Evolutionary conservation across 768 basidiomycete genomes (phyloP).

Genomic region (Termitomyces eurrhizus): DNA sequence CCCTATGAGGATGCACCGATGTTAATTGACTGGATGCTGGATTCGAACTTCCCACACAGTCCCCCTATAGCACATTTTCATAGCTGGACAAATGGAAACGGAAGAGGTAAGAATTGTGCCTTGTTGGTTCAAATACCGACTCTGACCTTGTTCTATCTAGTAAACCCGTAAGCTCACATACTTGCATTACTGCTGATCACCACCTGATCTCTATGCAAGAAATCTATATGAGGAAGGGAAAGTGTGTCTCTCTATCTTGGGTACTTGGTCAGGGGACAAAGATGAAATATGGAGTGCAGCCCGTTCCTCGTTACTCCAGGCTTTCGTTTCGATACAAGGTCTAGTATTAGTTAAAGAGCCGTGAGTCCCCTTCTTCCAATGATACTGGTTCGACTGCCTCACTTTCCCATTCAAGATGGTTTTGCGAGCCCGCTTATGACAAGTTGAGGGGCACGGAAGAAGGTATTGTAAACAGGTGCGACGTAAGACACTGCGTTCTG

Average conservation of each 20-base stretch:
- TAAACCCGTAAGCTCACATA: slow-evolving; percentile 64
- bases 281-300: slow-evolving; percentile 85
- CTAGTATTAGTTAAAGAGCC: slow-evolving; percentile 91
- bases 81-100: slow-evolving; percentile 94
- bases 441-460: slow-evolving; percentile 89
- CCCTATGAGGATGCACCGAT: slow-evolving; percentile 96
- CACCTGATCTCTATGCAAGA: slow-evolving; percentile 28
- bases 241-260: slow-evolving; percentile 87
- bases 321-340: slow-evolving; percentile 91
- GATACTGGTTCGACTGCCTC: slow-evolving; percentile 3
- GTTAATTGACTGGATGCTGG: slow-evolving; percentile 91
- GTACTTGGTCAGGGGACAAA: slow-evolving; percentile 89
- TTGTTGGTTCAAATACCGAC: slow-evolving; percentile 8
- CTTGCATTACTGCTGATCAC: neutral
- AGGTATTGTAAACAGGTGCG: slow-evolving; percentile 79
- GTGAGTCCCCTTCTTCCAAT: slow-evolving; percentile 40
- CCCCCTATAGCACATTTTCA: slow-evolving; percentile 89
- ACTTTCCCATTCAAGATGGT: slow-evolving; percentile 51
- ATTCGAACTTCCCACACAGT: slow-evolving; percentile 76
- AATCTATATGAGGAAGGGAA: slow-evolving; percentile 96
- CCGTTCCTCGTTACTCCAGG: slow-evolving; percentile 85
- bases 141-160: slow-evolving; percentile 25
- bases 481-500: neutral
- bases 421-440: slow-evolving; percentile 91
- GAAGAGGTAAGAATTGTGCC: slow-evolving; percentile 53